Percentiles rank a stretch among this genome's conserved stretches.
Evolutionary conservation across 2,329 filamentous ascomycete genomes (phyloP).

Genomic region (Atkinsonella hypoxylon): DNA sequence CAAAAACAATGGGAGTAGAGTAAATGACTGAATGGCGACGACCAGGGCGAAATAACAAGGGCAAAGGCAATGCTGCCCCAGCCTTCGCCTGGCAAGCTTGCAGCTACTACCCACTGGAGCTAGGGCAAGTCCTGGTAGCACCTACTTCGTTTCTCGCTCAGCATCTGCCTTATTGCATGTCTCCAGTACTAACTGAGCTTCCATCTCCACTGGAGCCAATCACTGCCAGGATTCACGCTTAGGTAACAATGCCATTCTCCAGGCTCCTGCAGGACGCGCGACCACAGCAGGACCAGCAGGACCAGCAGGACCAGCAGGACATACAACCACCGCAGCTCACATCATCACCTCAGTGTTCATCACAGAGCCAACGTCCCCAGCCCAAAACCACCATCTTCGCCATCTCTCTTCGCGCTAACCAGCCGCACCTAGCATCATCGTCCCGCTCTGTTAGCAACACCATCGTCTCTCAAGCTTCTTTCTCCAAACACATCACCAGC

Average conservation of each 20-base stretch:
- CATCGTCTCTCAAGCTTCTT: not conserved
- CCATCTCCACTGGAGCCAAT: constrained; percentile 16
- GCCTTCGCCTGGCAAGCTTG: constrained; percentile 3
- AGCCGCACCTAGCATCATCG: not conserved
- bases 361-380: constrained; percentile 3
- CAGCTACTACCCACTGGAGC: not conserved
- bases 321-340: constrained; percentile 4
- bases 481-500: constrained; percentile 9
- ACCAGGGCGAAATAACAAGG: constrained; percentile 7
- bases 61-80: not conserved
- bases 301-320: too few relatives aligned
- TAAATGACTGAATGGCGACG: not conserved
- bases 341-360: constrained; percentile 10
- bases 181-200: not conserved
- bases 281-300: constrained; percentile 12
- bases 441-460: not conserved
- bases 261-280: constrained; percentile 27
- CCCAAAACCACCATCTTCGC: not conserved
- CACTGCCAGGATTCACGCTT: constrained; percentile 14
- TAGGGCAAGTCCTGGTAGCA: not conserved
- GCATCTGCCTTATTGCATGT: not conserved
- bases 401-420: not conserved
- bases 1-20: not conserved
- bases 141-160: not conserved
- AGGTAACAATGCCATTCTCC: constrained; percentile 15